These are phyloP conservation scores for Backusella tuberculispora DNA, from an alignment of 192 early-diverging fungal genomes.

Conservation along the genomic window DNA sequence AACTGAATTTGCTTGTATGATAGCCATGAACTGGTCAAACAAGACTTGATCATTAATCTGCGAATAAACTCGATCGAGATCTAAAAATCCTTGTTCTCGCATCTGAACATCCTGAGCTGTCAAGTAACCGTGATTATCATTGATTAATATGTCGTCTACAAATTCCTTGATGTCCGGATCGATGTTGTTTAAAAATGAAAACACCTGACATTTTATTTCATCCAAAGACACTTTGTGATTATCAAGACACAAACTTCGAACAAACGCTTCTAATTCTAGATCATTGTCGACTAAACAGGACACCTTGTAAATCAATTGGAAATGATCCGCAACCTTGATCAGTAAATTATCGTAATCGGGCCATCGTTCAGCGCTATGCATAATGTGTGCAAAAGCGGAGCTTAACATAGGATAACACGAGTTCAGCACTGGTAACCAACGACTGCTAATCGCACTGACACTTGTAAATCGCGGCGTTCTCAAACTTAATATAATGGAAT, in stretches of 20 bases:
- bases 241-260: constrained; percentile 11
- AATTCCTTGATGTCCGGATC: not conserved
- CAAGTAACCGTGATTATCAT: constrained; percentile 3
- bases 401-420: not conserved
- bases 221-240: not conserved
- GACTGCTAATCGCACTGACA: not conserved
- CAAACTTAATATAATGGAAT: not conserved
- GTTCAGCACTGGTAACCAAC: not conserved
- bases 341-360: constrained; percentile 7
- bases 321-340: not conserved
- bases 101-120: not conserved
- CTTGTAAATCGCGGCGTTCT: constrained; percentile 8
- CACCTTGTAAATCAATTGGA: not conserved
- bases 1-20: constrained; percentile 10
- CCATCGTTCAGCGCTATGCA: not conserved
- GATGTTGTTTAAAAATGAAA: not conserved
- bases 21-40: constrained; percentile 22
- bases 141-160: not conserved
- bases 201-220: not conserved
- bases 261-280: not conserved
- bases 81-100: not conserved
- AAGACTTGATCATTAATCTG: not conserved
- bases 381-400: not conserved
- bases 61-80: constrained; percentile 5
- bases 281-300: constrained; percentile 15